These are phyloP conservation scores for Neurospora sp. DNA, from an alignment of 495 filamentous ascomycete species.

Conservation along the genomic window DNA sequence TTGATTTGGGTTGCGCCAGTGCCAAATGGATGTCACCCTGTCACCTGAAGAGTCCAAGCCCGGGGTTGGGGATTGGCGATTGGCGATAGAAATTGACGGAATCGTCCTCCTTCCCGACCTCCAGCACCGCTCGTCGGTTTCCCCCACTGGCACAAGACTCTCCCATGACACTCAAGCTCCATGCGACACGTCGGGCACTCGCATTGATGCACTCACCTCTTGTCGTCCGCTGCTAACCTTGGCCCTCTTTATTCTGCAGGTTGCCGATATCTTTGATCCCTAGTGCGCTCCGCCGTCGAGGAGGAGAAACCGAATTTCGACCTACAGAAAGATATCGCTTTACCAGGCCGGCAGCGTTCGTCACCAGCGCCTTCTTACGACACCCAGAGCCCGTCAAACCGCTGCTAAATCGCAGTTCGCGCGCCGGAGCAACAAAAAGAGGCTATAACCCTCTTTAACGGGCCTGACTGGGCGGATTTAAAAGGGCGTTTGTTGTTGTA, in stretches of 20 bases:
- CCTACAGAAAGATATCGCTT: neutral
- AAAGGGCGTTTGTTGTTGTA: conserved; percentile 11
- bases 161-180: neutral
- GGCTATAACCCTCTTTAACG: neutral
- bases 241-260: neutral
- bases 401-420: conserved; percentile 1
- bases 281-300: neutral
- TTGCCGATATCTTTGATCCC: neutral
- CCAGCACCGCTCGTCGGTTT: neutral
- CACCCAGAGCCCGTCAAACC: neutral
- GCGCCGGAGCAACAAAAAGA: neutral
- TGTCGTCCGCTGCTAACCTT: neutral
- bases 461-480: neutral
- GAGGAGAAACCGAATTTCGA: neutral
- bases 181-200: conserved; percentile 2
- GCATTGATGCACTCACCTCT: conserved; percentile 3
- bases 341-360: neutral
- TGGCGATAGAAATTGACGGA: neutral
- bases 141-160: neutral
- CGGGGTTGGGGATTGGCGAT: neutral
- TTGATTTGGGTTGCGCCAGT: neutral
- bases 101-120: neutral
- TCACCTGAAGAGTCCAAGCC: neutral
- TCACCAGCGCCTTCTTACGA: neutral
- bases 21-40: neutral